phyloP scores from a whole-genome alignment of 2,329 filamentous ascomycete genomes.

The Colletotrichum acutatum region DNA sequence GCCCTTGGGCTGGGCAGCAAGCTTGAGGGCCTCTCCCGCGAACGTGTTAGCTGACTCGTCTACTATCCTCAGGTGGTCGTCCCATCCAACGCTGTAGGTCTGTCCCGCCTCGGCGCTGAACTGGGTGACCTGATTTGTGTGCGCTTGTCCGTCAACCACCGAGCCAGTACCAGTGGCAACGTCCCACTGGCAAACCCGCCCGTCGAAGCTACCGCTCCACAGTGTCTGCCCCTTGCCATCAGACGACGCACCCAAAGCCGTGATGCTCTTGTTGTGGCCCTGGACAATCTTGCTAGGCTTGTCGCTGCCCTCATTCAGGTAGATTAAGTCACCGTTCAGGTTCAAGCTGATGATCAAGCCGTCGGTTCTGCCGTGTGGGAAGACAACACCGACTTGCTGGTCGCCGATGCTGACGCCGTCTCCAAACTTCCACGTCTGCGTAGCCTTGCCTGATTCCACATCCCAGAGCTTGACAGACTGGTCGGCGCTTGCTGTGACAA shows the following conservation, averaged over 20 bases:
- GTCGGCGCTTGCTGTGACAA: slow-evolving; percentile 93
- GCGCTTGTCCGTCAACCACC: slow-evolving; percentile 80
- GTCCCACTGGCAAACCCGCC: slow-evolving; percentile 88
- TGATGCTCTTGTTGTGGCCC: slow-evolving; percentile 93
- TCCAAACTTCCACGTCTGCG: slow-evolving; percentile 88
- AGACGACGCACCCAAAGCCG: slow-evolving; percentile 72
- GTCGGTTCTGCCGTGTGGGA: slow-evolving; percentile 84
- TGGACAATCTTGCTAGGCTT: slow-evolving; percentile 79
- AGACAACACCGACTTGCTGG: slow-evolving; percentile 95
- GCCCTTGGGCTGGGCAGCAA: slow-evolving; percentile 84
- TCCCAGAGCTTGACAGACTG: slow-evolving; percentile 97
- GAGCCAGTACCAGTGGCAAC: slow-evolving; percentile 74
- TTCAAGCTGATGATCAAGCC: slow-evolving; percentile 91
- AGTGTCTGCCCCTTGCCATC: slow-evolving; percentile 72
- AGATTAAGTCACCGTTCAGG: slow-evolving; percentile 89
- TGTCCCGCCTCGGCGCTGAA: slow-evolving; percentile 72
- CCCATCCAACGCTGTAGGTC: slow-evolving; percentile 92
- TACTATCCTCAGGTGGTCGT: slow-evolving; percentile 86
- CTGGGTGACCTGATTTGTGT: slow-evolving; percentile 87
- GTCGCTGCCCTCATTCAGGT: slow-evolving; percentile 78
- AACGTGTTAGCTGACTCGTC: slow-evolving; percentile 82
- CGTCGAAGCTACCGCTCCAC: slow-evolving; percentile 93
- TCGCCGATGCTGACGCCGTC: slow-evolving; percentile 76
- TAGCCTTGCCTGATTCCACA: slow-evolving; percentile 78
- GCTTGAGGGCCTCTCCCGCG: slow-evolving; percentile 72